A percentile compares a stretch with the other conserved stretches of the same genome.
These are phyloP conservation scores for Fusarium sp. DNA, from an alignment of 2,329 filamentous ascomycete genomes.

Conservation along the genomic window DNA sequence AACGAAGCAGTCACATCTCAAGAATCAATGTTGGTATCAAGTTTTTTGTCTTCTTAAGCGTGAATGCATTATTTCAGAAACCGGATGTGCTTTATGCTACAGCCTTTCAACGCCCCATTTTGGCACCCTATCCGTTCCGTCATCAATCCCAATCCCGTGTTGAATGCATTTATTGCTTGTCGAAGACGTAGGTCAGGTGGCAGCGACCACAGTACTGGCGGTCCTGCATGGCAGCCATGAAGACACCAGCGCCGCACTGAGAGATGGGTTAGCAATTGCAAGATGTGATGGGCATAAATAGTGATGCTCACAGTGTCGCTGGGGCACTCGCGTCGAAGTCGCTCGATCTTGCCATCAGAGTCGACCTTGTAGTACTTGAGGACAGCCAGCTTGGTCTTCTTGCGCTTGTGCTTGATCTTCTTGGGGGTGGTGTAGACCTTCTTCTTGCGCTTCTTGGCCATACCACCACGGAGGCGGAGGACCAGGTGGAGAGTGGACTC, in stretches of 20 bases:
- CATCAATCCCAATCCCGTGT: slow-evolving; percentile 47
- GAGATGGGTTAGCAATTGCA: slow-evolving; percentile 49
- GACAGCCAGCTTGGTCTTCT: slow-evolving; percentile 99
- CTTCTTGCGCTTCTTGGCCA: slow-evolving; percentile 99
- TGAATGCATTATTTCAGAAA: slow-evolving; percentile 55
- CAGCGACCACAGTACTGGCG: slow-evolving; percentile 93
- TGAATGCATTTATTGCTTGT: slow-evolving; percentile 67
- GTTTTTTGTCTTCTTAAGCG: slow-evolving; percentile 48
- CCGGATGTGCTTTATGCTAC: slow-evolving; percentile 57
- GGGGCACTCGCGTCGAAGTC: slow-evolving; percentile 97
- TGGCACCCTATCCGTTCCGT: slow-evolving; percentile 49
- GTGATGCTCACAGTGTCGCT: slow-evolving; percentile 77
- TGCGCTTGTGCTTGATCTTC: slow-evolving; percentile 99
- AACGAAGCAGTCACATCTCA: neutral
- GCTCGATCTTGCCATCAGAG: slow-evolving; percentile 99
- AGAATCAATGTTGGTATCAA: slow-evolving; percentile 21
- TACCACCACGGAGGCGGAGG: slow-evolving; percentile 94
- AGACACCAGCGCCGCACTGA: slow-evolving; percentile 99
- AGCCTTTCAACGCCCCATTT: slow-evolving; percentile 55
- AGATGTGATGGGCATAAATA: neutral
- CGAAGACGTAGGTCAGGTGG: slow-evolving; percentile 79
- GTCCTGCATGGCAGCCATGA: slow-evolving; percentile 99
- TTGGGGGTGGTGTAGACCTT: slow-evolving; percentile 99
- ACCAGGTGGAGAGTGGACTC: slow-evolving; percentile 98
- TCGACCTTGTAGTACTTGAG: slow-evolving; percentile 99